Conservation (phyloP, 129 eudicot genomes). For the Flaveria robusta region DNA sequence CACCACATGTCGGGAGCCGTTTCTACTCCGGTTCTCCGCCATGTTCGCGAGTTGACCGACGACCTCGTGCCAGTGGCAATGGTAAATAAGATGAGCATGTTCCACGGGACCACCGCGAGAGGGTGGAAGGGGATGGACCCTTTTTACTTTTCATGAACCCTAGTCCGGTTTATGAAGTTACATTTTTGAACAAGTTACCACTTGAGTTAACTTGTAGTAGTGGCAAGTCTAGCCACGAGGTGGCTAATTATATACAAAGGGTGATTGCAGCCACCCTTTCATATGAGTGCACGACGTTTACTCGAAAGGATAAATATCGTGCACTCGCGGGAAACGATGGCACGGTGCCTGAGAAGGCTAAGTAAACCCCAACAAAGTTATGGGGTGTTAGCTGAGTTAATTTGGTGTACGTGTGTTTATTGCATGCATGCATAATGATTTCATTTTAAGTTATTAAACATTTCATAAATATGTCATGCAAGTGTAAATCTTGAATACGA, state of each 20-base stretch:
- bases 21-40: slow-evolving; percentile 61
- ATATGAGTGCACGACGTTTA: slow-evolving; percentile 57
- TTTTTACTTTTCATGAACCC: slow-evolving; percentile 76
- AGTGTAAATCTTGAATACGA: not conserved
- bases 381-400: slow-evolving; percentile 50
- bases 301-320: slow-evolving; percentile 61
- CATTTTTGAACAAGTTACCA: slow-evolving; percentile 62
- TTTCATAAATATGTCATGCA: not conserved
- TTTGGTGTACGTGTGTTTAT: not conserved
- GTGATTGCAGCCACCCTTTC: slow-evolving; percentile 66
- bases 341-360: slow-evolving; percentile 45
- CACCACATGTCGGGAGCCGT: slow-evolving; percentile 73
- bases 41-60: slow-evolving; percentile 61
- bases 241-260: slow-evolving; percentile 74
- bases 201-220: slow-evolving; percentile 46
- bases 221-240: slow-evolving; percentile 66
- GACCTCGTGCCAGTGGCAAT: slow-evolving; percentile 67
- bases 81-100: slow-evolving; percentile 73
- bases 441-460: not conserved
- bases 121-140: slow-evolving; percentile 90
- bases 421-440: not conserved
- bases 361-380: slow-evolving; percentile 44
- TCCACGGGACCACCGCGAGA: slow-evolving; percentile 69
- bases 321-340: slow-evolving; percentile 78
- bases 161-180: slow-evolving; percentile 64